Evolutionary conservation across 106 monocot genomes (phyloP), one percentile per base, ranked within the genome.

Genomic region (Platanthera guangdongensis): DNA sequence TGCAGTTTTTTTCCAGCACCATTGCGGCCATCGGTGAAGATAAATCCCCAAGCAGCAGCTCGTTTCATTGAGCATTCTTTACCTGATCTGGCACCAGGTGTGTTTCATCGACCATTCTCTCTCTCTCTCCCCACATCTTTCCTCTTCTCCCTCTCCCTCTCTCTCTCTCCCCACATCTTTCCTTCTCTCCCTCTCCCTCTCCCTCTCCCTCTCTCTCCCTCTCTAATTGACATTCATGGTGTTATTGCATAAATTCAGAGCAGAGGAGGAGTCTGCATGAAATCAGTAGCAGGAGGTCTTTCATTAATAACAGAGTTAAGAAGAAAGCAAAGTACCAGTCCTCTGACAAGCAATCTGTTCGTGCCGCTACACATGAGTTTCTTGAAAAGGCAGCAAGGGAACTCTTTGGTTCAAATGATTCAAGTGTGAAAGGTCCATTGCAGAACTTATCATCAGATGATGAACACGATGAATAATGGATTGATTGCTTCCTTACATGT

Each of bases 371-470:
- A 39, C 78, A 90, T 48, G 95, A 96, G 78, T 96, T 96, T 70
- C 88, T 96, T 57, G 85, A 90, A 81, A 96, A 96, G 84, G 95
- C 95, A 52, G 81, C 90, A 50, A 81, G 74, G 48, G 95, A 96
- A 72, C 88, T 96, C 79, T 71, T 88, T 53, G 80, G 88, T 16
- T 57, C 81, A 65, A 84, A 72, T 72, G 57, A 81, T 76, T 48
- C 49, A 72, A 85, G 81, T 1, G 60, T 89, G 76, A 90, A 89
- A 80, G 95, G 95, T 9, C 95, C 95, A 68, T 75, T 90, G 28
- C 75, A 79, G 78, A 55, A 64, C 76, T 73, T 72, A 18, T 52
- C 50, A 6, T 82, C 85, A 18, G 82, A 90, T 73, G 82, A 86
- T 51, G 86, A 84, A 7, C 75, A 78, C 25, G 74, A 83, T 69